phyloP scores from a whole-genome alignment of 202 grass and related monocot species.

The Schoenoplectus tabernaemontani region DNA sequence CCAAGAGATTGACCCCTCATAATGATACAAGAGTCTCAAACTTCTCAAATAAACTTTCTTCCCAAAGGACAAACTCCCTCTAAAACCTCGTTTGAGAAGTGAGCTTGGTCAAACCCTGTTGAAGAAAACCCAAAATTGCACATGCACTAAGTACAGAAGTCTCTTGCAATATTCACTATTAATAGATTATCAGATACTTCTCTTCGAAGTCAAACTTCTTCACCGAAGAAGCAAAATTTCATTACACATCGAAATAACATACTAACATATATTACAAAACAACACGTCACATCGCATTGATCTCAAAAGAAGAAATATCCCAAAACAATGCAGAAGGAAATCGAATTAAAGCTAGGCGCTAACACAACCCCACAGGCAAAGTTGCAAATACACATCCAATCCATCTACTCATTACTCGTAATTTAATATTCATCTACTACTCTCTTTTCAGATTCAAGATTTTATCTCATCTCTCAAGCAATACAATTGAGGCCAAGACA shows the following conservation, averaged over 20 bases:
- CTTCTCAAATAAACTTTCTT: background rate
- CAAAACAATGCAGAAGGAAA: background rate
- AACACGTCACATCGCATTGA: constrained; percentile 1
- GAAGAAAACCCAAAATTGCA: background rate
- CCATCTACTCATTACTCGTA: background rate
- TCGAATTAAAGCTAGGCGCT: background rate
- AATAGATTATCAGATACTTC: background rate
- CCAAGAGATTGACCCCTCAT: background rate
- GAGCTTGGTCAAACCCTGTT: background rate
- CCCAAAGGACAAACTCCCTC: background rate
- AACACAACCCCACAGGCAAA: background rate
- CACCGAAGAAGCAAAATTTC: constrained; percentile 1
- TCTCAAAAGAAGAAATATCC: constrained; percentile 2
- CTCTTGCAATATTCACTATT: background rate
- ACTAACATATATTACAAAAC: constrained; percentile 9
- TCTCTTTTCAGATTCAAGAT: background rate
- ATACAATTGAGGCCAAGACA: constrained; percentile 21
- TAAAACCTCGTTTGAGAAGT: background rate
- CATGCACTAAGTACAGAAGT: constrained; percentile 8
- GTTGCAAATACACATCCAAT: constrained; percentile 16
- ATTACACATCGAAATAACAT: background rate
- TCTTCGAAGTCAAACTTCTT: background rate
- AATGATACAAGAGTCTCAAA: background rate
- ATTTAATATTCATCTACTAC: background rate
- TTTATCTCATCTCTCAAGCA: constrained; percentile 2